Conservation (phyloP, 129 eudicot genomes). For the Logfia minima region DNA sequence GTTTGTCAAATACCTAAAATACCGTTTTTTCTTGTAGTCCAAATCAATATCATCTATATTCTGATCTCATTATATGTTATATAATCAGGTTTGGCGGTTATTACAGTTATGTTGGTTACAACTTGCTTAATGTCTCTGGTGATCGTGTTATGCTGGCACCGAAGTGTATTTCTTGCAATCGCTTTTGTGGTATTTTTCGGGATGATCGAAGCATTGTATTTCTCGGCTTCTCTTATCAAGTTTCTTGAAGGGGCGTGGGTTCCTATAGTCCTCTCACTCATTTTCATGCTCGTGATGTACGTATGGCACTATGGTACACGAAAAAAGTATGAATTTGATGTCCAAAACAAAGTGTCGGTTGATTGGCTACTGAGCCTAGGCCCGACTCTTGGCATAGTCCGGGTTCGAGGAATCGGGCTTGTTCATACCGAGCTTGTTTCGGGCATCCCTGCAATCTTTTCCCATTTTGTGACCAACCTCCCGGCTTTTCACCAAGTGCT, state of each 20-base stretch:
- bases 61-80: constrained; percentile 9
- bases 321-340: constrained; percentile 78
- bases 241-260: constrained; percentile 99
- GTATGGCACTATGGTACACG: constrained; percentile 92
- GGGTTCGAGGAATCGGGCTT: constrained; percentile 91
- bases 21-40: not conserved
- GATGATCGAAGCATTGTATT: constrained; percentile 76
- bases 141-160: constrained; percentile 88
- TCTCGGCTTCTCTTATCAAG: constrained; percentile 89
- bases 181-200: constrained; percentile 76
- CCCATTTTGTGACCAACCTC: constrained; percentile 93
- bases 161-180: constrained; percentile 60
- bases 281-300: constrained; percentile 74
- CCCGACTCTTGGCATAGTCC: constrained; percentile 83
- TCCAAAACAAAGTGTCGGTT: constrained; percentile 92
- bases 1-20: not conserved
- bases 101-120: constrained; percentile 97
- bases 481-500: constrained; percentile 98
- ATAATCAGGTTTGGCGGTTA: constrained; percentile 86
- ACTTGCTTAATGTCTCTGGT: constrained; percentile 95
- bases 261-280: constrained; percentile 73
- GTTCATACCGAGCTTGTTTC: constrained; percentile 93
- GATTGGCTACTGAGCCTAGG: constrained; percentile 89
- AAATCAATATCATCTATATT: not conserved
- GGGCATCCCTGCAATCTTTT: constrained; percentile 94